Percentiles rank a stretch among this genome's conserved stretches.
Conservation (phyloP, 2,329 filamentous ascomycete genomes). For the Penicillium sp. region DNA sequence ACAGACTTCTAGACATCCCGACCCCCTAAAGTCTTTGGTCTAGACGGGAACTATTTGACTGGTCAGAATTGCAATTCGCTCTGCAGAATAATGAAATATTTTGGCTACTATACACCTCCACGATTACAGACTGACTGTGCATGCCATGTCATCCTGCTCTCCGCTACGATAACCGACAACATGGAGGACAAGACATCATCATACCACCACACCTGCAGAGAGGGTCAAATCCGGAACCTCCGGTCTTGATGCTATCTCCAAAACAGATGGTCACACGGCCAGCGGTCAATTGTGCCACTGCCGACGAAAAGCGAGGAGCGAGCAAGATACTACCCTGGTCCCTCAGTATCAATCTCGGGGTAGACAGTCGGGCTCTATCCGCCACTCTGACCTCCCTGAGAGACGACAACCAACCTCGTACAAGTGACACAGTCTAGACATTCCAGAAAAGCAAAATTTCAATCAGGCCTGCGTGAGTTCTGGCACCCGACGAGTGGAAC, state of each 20-base stretch:
- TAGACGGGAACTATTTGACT: constrained; percentile 1
- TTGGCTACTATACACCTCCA: not conserved
- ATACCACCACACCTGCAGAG: not conserved
- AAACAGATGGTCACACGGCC: constrained; percentile 17
- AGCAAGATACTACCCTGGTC: constrained; percentile 13
- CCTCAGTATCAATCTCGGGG: not conserved
- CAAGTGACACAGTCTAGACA: constrained; percentile 12
- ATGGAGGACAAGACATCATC: constrained; percentile 1
- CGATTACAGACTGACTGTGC: not conserved
- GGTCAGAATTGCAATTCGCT: not conserved
- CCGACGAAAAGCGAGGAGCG: not conserved
- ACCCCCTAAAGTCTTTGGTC: constrained; percentile 1
- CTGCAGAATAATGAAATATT: not conserved
- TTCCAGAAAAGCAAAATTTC: constrained; percentile 21
- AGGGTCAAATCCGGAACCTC: constrained; percentile 2
- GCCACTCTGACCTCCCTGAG: constrained; percentile 2
- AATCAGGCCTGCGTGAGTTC: constrained; percentile 15
- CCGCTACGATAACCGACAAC: constrained; percentile 2
- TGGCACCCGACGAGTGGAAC: constrained; percentile 10
- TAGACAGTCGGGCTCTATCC: not conserved
- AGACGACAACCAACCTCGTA: not conserved
- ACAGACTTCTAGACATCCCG: not conserved
- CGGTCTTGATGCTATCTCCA: constrained; percentile 11
- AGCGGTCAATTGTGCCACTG: constrained; percentile 9
- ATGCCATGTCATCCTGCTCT: not conserved